A percentile compares a stretch with the other conserved stretches of the same genome.
phyloP scores from a whole-genome alignment of 78 protist species.

The Dictyostelium purpureum region DNA sequence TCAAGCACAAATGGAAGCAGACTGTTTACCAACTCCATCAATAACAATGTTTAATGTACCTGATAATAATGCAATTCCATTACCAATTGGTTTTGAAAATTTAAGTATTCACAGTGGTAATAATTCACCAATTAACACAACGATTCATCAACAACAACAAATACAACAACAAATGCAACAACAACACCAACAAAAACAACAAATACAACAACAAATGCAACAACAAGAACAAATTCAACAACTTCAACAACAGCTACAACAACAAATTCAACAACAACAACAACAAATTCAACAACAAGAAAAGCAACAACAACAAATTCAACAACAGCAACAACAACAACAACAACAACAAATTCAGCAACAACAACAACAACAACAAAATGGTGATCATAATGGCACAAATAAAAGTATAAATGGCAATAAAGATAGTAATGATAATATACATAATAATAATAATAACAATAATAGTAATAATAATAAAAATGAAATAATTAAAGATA shows the following conservation, averaged over 20 bases:
- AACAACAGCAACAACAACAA: constrained; percentile 29
- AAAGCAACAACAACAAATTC: constrained; percentile 21
- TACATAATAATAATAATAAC: background rate
- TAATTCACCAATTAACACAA: background rate
- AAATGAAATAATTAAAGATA: background rate
- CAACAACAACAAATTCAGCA: constrained; percentile 11
- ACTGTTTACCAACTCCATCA: background rate
- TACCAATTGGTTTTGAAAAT: no score
- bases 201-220: constrained; percentile 22
- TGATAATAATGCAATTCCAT: constrained; percentile 1
- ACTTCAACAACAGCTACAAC: constrained; percentile 30
- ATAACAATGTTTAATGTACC: constrained; percentile 31
- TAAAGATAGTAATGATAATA: constrained; percentile 1
- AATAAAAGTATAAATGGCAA: background rate
- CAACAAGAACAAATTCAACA: constrained; percentile 33
- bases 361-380: constrained; percentile 7
- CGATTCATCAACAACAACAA: background rate
- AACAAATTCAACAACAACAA: constrained; percentile 20
- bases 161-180: constrained; percentile 38
- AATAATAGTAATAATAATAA: background rate
- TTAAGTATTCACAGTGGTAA: no score
- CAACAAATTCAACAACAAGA: constrained; percentile 6
- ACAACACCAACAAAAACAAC: constrained; percentile 30
- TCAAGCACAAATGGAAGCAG: constrained; percentile 46
- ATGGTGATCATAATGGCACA: background rate